phyloP scores from a whole-genome alignment of 2,329 filamentous ascomycete species.

The Neofusicoccum cordaticola region DNA sequence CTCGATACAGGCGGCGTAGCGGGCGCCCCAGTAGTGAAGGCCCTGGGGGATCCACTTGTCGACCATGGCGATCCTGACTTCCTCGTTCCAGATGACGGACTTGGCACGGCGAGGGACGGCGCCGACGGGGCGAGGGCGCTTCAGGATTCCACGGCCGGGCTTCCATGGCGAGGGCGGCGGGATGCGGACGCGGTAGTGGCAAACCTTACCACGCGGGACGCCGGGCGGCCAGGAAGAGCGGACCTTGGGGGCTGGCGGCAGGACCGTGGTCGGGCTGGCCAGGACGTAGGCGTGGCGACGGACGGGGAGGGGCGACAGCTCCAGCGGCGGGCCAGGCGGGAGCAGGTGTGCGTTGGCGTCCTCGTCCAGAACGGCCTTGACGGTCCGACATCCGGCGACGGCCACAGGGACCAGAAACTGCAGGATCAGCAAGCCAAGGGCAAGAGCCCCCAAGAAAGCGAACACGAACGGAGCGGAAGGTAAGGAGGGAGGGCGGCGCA shows the following conservation, averaged over 20 bases:
- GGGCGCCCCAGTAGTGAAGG: background rate
- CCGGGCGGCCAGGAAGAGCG: no score
- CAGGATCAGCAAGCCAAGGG: background rate
- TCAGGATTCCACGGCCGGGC: conserved; percentile 3
- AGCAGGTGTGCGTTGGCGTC: background rate
- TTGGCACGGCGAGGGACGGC: background rate
- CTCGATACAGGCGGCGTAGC: background rate
- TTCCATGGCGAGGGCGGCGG: background rate
- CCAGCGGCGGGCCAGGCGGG: background rate
- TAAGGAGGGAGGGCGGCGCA: background rate
- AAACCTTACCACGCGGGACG: no score
- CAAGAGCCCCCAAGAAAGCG: background rate
- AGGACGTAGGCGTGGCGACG: background rate
- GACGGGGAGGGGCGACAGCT: background rate
- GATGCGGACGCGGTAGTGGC: background rate
- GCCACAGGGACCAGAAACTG: background rate
- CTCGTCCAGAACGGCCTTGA: background rate
- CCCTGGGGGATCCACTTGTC: background rate
- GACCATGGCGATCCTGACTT: background rate
- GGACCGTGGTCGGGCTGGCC: no score
- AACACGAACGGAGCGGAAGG: background rate
- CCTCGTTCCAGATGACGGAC: background rate
- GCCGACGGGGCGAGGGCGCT: background rate
- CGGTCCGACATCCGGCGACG: background rate
- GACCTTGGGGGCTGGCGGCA: no score